Percentiles rank a stretch among this genome's conserved stretches.
Conservation (phyloP, 108 stramenopile genomes). For the Skeletonema grethae region DNA sequence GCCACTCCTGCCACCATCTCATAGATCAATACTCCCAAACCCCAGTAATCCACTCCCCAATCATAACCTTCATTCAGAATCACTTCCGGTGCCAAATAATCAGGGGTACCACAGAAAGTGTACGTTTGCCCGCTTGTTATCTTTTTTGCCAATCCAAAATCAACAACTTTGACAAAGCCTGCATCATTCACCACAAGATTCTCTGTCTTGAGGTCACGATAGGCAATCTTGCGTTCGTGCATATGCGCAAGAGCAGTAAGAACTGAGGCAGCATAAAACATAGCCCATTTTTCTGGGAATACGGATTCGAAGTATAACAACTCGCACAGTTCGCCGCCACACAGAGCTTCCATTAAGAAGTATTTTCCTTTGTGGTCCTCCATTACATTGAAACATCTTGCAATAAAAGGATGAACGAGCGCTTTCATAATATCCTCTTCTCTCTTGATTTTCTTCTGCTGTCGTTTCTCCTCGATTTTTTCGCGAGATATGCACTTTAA, state of each 20-base stretch:
- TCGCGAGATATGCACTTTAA: constrained; percentile 62
- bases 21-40: constrained; percentile 68
- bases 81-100: constrained; percentile 76
- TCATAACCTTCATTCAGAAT: constrained; percentile 85
- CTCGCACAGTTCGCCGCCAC: constrained; percentile 74
- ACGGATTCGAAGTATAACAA: constrained; percentile 47
- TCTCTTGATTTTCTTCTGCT: constrained; percentile 56
- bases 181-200: constrained; percentile 65
- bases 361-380: constrained; percentile 60
- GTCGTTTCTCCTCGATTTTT: constrained; percentile 54
- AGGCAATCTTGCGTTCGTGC: constrained; percentile 71
- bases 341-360: constrained; percentile 68
- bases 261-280: constrained; percentile 66
- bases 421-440: constrained; percentile 59
- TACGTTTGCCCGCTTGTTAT: constrained; percentile 58
- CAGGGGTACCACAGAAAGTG: constrained; percentile 75
- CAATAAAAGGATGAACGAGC: constrained; percentile 64
- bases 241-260: constrained; percentile 63
- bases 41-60: constrained; percentile 81
- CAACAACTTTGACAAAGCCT: constrained; percentile 73
- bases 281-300: constrained; percentile 59
- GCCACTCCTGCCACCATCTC: constrained; percentile 70
- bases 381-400: constrained; percentile 46
- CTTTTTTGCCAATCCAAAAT: constrained; percentile 75
- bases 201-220: constrained; percentile 64